Conservation (phyloP, 2,329 filamentous ascomycete genomes). For the Pseudocercospora cruenta region DNA sequence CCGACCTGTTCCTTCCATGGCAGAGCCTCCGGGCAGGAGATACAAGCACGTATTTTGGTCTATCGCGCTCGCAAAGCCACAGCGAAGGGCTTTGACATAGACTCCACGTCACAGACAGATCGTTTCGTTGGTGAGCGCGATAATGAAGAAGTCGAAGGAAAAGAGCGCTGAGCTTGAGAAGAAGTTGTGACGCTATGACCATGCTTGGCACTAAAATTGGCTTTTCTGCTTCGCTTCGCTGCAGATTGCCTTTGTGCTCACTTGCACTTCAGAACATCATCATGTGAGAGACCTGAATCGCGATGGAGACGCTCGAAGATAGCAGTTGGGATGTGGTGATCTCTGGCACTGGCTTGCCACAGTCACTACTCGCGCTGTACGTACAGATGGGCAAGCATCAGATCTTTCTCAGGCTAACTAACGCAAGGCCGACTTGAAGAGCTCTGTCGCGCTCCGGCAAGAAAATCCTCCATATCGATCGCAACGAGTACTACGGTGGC, state of each 20-base stretch:
- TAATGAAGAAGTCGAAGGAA: neutral
- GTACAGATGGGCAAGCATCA: conserved; percentile 31
- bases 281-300: conserved; percentile 15
- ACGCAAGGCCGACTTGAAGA: conserved; percentile 67
- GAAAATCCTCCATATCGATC: conserved; percentile 87
- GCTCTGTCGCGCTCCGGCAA: conserved; percentile 89
- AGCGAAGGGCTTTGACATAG: conserved; percentile 1
- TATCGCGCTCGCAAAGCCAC: conserved; percentile 9
- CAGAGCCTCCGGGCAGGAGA: conserved; percentile 10
- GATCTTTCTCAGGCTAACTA: conserved; percentile 61
- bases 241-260: neutral
- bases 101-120: conserved; percentile 4
- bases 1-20: conserved; percentile 9
- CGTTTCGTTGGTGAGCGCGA: conserved; percentile 9
- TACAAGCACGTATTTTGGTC: conserved; percentile 8
- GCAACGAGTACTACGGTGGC: conserved; percentile 85
- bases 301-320: conserved; percentile 55
- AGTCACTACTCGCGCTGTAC: conserved; percentile 59
- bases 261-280: conserved; percentile 13
- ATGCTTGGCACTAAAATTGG: neutral
- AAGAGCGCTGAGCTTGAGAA: neutral
- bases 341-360: conserved; percentile 56
- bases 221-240: neutral
- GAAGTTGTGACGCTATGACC: neutral
- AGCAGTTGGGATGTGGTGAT: conserved; percentile 59